These are phyloP conservation scores for Flaveria floridana DNA, from an alignment of 140 eudicot species.

Conservation along the genomic window DNA sequence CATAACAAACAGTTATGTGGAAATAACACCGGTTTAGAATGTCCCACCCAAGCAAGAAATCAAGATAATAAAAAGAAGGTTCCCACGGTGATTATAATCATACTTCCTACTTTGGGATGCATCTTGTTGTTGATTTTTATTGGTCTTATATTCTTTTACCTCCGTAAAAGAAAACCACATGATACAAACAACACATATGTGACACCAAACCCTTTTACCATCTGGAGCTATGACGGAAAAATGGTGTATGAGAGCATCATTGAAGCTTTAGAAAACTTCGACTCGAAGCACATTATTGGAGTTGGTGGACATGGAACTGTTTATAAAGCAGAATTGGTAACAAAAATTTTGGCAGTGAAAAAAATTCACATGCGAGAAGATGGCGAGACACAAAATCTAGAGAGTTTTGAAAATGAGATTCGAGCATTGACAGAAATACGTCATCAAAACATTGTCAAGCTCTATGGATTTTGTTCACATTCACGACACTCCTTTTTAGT, in stretches of 20 bases:
- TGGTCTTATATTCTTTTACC: conserved; percentile 1
- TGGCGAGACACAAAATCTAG: background rate
- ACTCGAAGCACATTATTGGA: conserved; percentile 8
- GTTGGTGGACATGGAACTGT: conserved; percentile 8
- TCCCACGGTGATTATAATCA: background rate
- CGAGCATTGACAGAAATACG: conserved; percentile 27
- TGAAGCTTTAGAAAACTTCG: conserved; percentile 11
- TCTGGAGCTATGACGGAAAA: conserved; percentile 7
- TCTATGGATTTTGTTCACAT: conserved; percentile 12
- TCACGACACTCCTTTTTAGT: background rate
- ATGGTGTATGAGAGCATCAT: conserved; percentile 13
- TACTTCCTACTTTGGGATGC: conserved; percentile 17
- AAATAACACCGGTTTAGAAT: conserved; percentile 30
- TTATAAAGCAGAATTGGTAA: conserved; percentile 8
- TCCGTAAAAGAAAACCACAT: conserved; percentile 1
- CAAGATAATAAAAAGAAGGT: background rate
- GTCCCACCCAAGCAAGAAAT: background rate
- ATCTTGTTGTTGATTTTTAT: background rate
- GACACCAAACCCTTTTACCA: conserved; percentile 10
- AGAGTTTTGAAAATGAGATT: too few relatives aligned
- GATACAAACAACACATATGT: background rate
- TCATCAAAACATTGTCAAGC: conserved; percentile 20
- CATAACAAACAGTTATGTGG: conserved; percentile 45
- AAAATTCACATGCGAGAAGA: background rate
- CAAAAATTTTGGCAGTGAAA: background rate